phyloP scores from a whole-genome alignment of 139 green algal genomes.

The Chlamydomonas schloesseri region DNA sequence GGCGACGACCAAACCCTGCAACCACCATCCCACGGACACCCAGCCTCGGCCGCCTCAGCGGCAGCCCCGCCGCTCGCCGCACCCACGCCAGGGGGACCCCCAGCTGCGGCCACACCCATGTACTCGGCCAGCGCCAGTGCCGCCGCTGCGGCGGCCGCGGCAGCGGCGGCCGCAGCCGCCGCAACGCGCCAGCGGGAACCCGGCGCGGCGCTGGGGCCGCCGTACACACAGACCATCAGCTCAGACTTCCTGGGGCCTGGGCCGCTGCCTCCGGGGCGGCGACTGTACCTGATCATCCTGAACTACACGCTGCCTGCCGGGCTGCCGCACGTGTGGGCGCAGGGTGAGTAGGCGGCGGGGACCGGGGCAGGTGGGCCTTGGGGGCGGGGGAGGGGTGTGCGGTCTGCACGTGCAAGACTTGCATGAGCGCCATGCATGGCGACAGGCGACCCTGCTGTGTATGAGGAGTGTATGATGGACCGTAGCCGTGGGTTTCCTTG shows the following conservation, averaged over 20 bases:
- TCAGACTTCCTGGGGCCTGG: not conserved
- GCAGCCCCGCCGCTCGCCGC: too few relatives aligned
- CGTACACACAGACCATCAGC: not conserved
- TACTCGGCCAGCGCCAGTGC: not conserved
- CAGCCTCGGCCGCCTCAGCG: too few relatives aligned
- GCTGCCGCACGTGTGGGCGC: slow-evolving; percentile 50
- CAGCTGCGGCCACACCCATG: not conserved
- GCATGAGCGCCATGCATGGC: too few relatives aligned
- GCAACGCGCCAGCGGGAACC: too few relatives aligned
- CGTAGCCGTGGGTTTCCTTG: not conserved
- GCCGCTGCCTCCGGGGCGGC: not conserved
- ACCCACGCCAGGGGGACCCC: too few relatives aligned
- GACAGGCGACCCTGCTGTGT: too few relatives aligned
- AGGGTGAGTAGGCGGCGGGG: slow-evolving; percentile 55
- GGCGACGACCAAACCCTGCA: too few relatives aligned
- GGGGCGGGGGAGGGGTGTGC: not conserved
- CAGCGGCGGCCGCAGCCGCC: not conserved
- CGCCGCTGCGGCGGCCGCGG: not conserved
- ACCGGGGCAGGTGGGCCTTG: too few relatives aligned
- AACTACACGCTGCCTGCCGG: slow-evolving; percentile 62
- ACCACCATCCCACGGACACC: too few relatives aligned
- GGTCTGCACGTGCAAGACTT: too few relatives aligned
- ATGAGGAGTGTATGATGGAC: too few relatives aligned
- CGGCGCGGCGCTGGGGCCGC: not conserved
- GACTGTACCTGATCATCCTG: slow-evolving; percentile 60